Evolutionary conservation across 257 asterid species (phyloP).

Genomic region (Pogostemon cablin): DNA sequence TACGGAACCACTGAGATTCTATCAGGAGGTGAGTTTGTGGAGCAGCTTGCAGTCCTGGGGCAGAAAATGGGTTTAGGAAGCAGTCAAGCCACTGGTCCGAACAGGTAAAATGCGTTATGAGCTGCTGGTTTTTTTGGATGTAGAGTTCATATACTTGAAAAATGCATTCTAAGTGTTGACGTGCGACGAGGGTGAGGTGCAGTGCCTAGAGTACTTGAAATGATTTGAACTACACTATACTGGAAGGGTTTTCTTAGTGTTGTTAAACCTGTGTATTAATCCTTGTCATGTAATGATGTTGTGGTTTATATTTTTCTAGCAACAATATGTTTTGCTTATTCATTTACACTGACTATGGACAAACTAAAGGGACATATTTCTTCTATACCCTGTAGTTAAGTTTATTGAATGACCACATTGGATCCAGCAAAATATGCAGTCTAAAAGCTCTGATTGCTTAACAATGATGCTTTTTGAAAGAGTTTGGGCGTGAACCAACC

Average conservation of each 20-base stretch:
- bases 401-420: no score
- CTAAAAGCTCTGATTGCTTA: no score
- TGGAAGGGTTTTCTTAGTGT: slow-evolving; percentile 8
- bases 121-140: slow-evolving; percentile 24
- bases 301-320: slow-evolving; percentile 9
- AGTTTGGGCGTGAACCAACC: no score
- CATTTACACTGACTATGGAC: background rate
- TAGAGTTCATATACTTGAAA: slow-evolving; percentile 27
- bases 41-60: slow-evolving; percentile 65
- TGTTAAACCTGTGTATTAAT: slow-evolving; percentile 28
- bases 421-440: no score
- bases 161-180: slow-evolving; percentile 24
- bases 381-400: no score
- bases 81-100: slow-evolving; percentile 10
- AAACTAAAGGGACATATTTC: no score
- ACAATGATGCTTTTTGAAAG: no score
- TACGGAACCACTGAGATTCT: slow-evolving; percentile 96
- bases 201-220: slow-evolving; percentile 12
- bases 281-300: slow-evolving; percentile 9
- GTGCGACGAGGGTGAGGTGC: slow-evolving; percentile 2
- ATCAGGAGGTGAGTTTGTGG: slow-evolving; percentile 88
- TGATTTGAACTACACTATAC: slow-evolving; percentile 26
- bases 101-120: slow-evolving; percentile 14
- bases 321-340: slow-evolving; percentile 11
- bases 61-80: slow-evolving; percentile 84